These are phyloP conservation scores for Cutaneotrichosporon mucoides DNA, from an alignment of 1,284 basidiomycete genomes.

Conservation along the genomic window DNA sequence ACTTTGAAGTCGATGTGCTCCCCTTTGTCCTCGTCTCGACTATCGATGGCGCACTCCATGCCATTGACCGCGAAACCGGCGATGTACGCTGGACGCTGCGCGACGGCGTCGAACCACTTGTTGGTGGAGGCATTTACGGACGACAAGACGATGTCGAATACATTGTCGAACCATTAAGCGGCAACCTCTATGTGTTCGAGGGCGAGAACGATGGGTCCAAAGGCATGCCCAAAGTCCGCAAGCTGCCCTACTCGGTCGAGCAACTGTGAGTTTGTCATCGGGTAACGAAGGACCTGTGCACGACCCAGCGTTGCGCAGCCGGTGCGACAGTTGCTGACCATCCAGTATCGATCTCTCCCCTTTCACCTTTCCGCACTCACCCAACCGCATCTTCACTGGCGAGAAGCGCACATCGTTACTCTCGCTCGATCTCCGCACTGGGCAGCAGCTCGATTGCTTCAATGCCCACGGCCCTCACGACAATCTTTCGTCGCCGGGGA, in stretches of 20 bases:
- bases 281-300: not conserved
- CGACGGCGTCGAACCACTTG: slow-evolving; percentile 43
- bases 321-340: no score
- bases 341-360: slow-evolving; percentile 47
- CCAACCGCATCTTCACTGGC: slow-evolving; percentile 45
- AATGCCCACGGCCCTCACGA: slow-evolving; percentile 23
- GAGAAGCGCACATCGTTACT: slow-evolving; percentile 46
- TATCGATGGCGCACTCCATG: slow-evolving; percentile 48
- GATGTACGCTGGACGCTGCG: slow-evolving; percentile 37
- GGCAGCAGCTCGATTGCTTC: slow-evolving; percentile 43
- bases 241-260: slow-evolving; percentile 46
- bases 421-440: slow-evolving; percentile 46
- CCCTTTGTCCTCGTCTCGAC: slow-evolving; percentile 47
- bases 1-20: slow-evolving; percentile 45
- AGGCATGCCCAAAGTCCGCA: slow-evolving; percentile 38
- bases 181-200: slow-evolving; percentile 45
- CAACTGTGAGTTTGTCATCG: slow-evolving; percentile 38
- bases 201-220: slow-evolving; percentile 23
- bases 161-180: slow-evolving; percentile 48
- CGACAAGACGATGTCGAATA: slow-evolving; percentile 31
- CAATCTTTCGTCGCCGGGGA: slow-evolving; percentile 26
- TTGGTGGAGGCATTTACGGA: slow-evolving; percentile 38
- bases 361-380: slow-evolving; percentile 46
- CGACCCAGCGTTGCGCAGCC: no score
- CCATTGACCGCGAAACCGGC: slow-evolving; percentile 44